These are phyloP conservation scores for Dioscorea alata DNA, from an alignment of 106 monocot genomes.

Conservation along the genomic window DNA sequence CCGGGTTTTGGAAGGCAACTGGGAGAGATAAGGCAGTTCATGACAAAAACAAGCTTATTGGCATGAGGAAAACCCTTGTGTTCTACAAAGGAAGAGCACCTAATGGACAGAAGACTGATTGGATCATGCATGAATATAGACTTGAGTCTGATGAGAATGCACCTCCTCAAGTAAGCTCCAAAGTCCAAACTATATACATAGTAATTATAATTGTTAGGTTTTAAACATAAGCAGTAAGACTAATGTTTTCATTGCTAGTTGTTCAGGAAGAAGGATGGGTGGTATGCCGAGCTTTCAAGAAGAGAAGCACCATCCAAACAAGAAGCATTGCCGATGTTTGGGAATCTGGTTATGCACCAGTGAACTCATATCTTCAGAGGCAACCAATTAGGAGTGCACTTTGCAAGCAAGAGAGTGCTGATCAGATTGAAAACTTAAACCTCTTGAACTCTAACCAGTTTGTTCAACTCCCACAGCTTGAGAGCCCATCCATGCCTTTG, in stretches of 20 bases:
- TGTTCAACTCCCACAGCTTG: slow-evolving; percentile 68
- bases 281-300: slow-evolving; percentile 91
- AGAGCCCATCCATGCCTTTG: slow-evolving; percentile 46
- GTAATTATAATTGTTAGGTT: too few relatives aligned
- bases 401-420: slow-evolving; percentile 55
- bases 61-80: slow-evolving; percentile 93
- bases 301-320: slow-evolving; percentile 33
- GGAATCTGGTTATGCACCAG: slow-evolving; percentile 26
- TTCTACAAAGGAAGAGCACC: slow-evolving; percentile 94
- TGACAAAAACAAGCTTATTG: slow-evolving; percentile 59
- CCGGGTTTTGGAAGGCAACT: slow-evolving; percentile 94
- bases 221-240: too few relatives aligned
- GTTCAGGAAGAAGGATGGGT: slow-evolving; percentile 98
- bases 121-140: slow-evolving; percentile 95
- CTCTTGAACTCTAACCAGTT: slow-evolving; percentile 30
- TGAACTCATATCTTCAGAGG: slow-evolving; percentile 16
- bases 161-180: slow-evolving; percentile 44
- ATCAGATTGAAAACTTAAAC: slow-evolving; percentile 19
- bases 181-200: not conserved
- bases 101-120: slow-evolving; percentile 82
- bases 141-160: slow-evolving; percentile 66
- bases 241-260: not conserved
- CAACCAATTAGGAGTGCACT: slow-evolving; percentile 4
- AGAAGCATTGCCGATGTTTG: slow-evolving; percentile 26
- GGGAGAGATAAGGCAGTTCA: slow-evolving; percentile 67